phyloP scores from a whole-genome alignment of 1,284 basidiomycete genomes.

The Puccinia polysora region DNA sequence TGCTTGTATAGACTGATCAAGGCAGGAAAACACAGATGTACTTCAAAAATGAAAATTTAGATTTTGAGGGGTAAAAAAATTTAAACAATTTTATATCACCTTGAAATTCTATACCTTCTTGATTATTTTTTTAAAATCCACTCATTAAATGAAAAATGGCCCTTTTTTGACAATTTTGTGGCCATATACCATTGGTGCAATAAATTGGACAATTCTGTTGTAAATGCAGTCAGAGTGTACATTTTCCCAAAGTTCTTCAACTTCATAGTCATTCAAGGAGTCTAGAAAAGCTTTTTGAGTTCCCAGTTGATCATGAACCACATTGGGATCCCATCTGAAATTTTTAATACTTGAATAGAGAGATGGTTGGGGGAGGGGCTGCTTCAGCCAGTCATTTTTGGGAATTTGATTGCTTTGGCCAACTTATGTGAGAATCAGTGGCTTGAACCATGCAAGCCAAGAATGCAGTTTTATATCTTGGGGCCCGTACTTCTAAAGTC shows the following conservation, averaged over 20 bases:
- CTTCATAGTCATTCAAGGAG: slow-evolving; percentile 87
- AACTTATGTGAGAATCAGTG: too few relatives aligned
- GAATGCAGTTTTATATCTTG: slow-evolving; percentile 97
- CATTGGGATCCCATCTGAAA: slow-evolving; percentile 62
- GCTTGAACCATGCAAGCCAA: too few relatives aligned
- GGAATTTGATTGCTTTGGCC: too few relatives aligned
- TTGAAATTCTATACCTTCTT: slow-evolving; percentile 91
- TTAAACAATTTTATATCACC: slow-evolving; percentile 99
- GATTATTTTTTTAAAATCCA: slow-evolving; percentile 95
- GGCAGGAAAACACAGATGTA: slow-evolving; percentile 97
- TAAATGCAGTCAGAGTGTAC: slow-evolving; percentile 83
- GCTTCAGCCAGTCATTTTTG: too few relatives aligned
- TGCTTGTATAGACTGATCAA: too few relatives aligned
- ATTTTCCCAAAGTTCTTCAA: slow-evolving; percentile 90
- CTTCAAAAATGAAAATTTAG: slow-evolving; percentile 98
- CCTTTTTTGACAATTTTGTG: too few relatives aligned
- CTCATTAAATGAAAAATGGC: slow-evolving; percentile 98
- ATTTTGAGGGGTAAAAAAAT: slow-evolving; percentile 92
- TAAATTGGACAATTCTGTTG: too few relatives aligned
- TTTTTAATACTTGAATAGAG: not conserved
- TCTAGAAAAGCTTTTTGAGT: slow-evolving; percentile 49
- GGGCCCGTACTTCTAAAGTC: slow-evolving; percentile 84
- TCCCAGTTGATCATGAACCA: slow-evolving; percentile 71
- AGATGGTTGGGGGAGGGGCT: too few relatives aligned
- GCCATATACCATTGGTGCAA: too few relatives aligned